phyloP scores from a whole-genome alignment of 768 basidiomycete species.

The Ramaria rubella region DNA sequence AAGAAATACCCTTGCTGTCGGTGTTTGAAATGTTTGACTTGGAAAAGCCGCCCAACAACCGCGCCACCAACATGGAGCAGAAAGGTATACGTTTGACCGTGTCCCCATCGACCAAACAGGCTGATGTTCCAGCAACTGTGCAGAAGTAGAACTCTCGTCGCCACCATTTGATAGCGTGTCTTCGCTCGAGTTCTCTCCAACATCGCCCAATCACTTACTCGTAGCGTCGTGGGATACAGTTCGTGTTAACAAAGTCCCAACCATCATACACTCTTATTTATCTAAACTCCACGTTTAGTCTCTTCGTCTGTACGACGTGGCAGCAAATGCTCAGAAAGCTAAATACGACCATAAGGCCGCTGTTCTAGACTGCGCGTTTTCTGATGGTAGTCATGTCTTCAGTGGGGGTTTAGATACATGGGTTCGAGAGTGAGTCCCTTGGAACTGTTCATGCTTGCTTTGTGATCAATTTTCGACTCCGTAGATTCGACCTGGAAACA shows the following conservation, averaged over 20 bases:
- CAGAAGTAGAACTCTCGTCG: slow-evolving; percentile 42
- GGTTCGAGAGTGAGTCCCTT: slow-evolving; percentile 67
- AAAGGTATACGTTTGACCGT: background rate
- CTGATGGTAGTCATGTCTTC: slow-evolving; percentile 59
- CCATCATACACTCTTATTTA: slow-evolving; percentile 6
- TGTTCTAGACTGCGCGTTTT: slow-evolving; percentile 77
- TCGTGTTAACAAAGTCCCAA: slow-evolving; percentile 22
- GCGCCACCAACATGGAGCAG: slow-evolving; percentile 6
- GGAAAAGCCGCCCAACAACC: background rate
- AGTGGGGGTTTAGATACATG: slow-evolving; percentile 85
- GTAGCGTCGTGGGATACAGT: slow-evolving; percentile 90
- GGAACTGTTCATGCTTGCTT: background rate
- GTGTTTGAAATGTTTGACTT: background rate
- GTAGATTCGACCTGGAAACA: slow-evolving; percentile 68
- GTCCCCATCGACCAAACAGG: background rate
- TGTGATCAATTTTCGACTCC: background rate
- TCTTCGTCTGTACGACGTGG: slow-evolving; percentile 49
- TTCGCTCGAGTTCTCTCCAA: slow-evolving; percentile 72
- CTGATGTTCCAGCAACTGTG: background rate
- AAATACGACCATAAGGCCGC: slow-evolving; percentile 88
- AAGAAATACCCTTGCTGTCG: background rate
- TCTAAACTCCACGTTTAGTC: slow-evolving; percentile 39
- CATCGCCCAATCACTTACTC: slow-evolving; percentile 69
- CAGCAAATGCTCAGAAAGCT: slow-evolving; percentile 57
- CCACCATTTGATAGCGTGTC: slow-evolving; percentile 86